A percentile compares a stretch with the other conserved stretches of the same genome.
phyloP scores from a whole-genome alignment of 139 green algal species.

The Ettlia oleoabundans region DNA sequence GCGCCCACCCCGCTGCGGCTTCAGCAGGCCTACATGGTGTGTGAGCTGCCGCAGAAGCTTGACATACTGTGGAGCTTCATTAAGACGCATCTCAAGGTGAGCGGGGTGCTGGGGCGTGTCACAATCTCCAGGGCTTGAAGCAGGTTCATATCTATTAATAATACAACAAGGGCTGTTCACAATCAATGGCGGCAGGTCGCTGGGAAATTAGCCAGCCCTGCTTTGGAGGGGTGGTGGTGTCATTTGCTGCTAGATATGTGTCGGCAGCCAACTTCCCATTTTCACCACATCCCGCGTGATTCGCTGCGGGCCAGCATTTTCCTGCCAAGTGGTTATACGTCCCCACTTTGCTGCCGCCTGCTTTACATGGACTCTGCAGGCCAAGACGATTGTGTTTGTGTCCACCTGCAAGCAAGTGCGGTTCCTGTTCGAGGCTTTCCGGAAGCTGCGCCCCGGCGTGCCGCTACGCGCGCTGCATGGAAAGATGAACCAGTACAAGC shows the following conservation, averaged over 20 bases:
- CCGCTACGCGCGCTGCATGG: conserved; percentile 92
- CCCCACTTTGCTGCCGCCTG: background rate
- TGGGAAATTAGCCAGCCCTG: too few species aligned
- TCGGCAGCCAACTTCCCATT: too few species aligned
- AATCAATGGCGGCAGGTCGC: too few species aligned
- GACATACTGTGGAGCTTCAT: conserved; percentile 97
- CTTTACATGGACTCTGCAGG: background rate
- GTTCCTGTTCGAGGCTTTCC: conserved; percentile 94
- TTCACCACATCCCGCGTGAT: too few species aligned
- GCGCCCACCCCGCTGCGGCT: conserved; percentile 91
- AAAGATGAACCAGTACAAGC: conserved; percentile 94
- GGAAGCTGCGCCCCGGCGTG: conserved; percentile 89
- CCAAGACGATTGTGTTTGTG: conserved; percentile 93
- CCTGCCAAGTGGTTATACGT: background rate
- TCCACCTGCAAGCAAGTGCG: conserved; percentile 98
- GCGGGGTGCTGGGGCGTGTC: background rate
- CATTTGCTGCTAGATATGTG: too few species aligned
- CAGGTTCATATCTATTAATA: too few species aligned
- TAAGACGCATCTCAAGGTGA: conserved; percentile 84
- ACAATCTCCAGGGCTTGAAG: too few species aligned
- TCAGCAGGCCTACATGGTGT: conserved; percentile 85
- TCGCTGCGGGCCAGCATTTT: too few species aligned
- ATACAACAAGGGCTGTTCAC: background rate
- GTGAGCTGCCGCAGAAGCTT: conserved; percentile 85
- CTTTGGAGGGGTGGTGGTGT: too few species aligned